Conservation (phyloP, 768 basidiomycete species). For the Sistotremastrum suecicum region DNA sequence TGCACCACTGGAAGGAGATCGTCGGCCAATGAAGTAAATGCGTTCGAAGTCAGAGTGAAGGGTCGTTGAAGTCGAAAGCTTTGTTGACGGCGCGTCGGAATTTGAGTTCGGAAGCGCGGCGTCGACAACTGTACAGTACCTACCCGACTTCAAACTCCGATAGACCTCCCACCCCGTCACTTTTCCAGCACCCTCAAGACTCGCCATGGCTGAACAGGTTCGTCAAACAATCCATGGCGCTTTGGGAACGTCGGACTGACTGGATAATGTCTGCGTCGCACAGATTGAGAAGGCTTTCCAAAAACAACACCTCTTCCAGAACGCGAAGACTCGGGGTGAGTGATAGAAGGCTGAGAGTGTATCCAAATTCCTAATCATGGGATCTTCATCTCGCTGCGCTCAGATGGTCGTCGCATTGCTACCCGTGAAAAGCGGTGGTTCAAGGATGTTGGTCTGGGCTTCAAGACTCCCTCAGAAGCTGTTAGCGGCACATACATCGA, state of each 20-base stretch:
- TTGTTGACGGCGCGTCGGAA: too few relatives aligned
- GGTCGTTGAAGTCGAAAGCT: too few relatives aligned
- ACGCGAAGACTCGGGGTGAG: constrained; percentile 86
- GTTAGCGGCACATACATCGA: constrained; percentile 96
- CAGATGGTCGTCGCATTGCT: constrained; percentile 80
- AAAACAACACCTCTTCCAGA: constrained; percentile 97
- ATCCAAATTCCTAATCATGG: constrained; percentile 19
- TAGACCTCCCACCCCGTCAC: background rate
- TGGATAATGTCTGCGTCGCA: constrained; percentile 5
- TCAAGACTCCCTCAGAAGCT: constrained; percentile 92
- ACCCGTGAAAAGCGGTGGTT: constrained; percentile 98
- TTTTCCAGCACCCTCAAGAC: constrained; percentile 13
- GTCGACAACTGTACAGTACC: constrained; percentile 23
- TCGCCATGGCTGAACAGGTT: constrained; percentile 27
- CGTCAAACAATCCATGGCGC: constrained; percentile 5
- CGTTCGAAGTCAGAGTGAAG: too few relatives aligned
- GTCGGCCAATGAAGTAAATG: too few relatives aligned
- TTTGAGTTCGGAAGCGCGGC: too few relatives aligned
- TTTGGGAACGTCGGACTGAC: background rate
- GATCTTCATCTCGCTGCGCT: background rate
- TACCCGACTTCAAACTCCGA: constrained; percentile 23
- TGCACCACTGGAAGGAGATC: too few relatives aligned
- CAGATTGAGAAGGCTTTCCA: constrained; percentile 96
- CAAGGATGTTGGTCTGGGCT: constrained; percentile 95
- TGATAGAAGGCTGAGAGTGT: constrained; percentile 68